phyloP scores from a whole-genome alignment of 306 rosid species.

The Abrus precatorius region DNA sequence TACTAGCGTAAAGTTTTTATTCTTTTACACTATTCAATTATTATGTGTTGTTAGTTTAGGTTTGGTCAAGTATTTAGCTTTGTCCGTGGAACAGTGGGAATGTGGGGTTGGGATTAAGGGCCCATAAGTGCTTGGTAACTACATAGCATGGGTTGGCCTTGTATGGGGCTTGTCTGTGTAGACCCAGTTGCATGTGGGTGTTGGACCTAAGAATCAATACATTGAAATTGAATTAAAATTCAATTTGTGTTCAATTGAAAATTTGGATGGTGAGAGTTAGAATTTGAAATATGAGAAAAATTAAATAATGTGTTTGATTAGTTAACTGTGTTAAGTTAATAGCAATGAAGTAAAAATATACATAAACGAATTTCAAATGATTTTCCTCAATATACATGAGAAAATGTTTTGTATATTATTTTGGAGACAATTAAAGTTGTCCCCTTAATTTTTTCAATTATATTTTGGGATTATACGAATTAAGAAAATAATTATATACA shows the following conservation, averaged over 20 bases:
- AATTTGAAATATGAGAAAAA: not conserved
- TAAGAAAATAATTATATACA: too few relatives aligned
- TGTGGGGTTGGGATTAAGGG: not conserved
- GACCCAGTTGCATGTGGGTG: slow-evolving; percentile 20
- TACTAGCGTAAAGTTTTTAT: not conserved
- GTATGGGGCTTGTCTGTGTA: not conserved
- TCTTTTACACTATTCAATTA: not conserved
- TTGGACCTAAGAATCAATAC: not conserved
- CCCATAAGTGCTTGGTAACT: slow-evolving; percentile 11
- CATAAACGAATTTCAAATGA: not conserved
- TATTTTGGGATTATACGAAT: too few relatives aligned
- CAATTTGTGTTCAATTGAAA: too few relatives aligned
- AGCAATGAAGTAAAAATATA: not conserved
- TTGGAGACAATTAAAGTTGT: too few relatives aligned
- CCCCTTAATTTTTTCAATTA: too few relatives aligned
- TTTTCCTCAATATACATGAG: too few relatives aligned
- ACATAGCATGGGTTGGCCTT: not conserved
- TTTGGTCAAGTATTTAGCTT: not conserved
- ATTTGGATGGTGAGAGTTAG: not conserved
- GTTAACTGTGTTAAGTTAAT: not conserved
- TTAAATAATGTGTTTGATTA: not conserved
- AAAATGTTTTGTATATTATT: too few relatives aligned
- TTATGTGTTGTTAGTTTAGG: not conserved
- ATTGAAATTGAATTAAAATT: too few relatives aligned
- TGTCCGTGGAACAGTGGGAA: not conserved